Base-by-base conservation (phyloP, 192 early-diverging fungal species). In the Pilobolus umbonatus region DNA sequence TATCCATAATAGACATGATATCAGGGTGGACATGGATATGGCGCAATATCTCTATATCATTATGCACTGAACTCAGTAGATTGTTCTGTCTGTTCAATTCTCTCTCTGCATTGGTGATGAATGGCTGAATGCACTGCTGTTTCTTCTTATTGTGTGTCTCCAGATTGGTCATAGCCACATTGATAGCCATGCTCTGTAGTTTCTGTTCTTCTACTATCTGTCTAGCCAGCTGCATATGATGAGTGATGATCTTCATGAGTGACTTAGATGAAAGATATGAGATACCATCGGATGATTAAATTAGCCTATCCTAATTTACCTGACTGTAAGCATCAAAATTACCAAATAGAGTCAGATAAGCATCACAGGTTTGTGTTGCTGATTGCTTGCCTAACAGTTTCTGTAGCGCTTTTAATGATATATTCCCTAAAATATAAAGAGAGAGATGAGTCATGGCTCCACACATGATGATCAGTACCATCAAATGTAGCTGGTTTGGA, bases 101-200 rank as follows among this genome's bases (percentile, higher is more conserved):
- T 40, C 65, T 76, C 24, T 68, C 68, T 0, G 80, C 71, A 24
- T 65, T 52, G 1, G 31, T 30, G 10, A 73, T 61, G 61, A 82
- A 75, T 15, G 39, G 65, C 48, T 79, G 59, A 35, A 68, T 64
- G n/a, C 56, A 65, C 29, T 82, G 36, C 2, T 24, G 49, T 9
- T 45, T 61, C 5, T 58, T 65, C 60, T 49, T 62, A 31, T 64
- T 72, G 43, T 82, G 78, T 4, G 75, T 56, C 26, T 77, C 71
- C 14, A 82, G 44, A 66, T 80, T 82, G 7, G 73, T 71, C 1
- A 79, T 25, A 3, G 77, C 80, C 6, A 77, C 80, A 28, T 71
- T 67, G 26, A 82, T 50, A 12, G 80, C 80, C 65, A 75, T 72
- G 26, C 60, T 57, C 45, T 82, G 80, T 3, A 68, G 52, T 38